phyloP scores from a whole-genome alignment of 2,329 filamentous ascomycete species.

The Corinectria fuckeliana region DNA sequence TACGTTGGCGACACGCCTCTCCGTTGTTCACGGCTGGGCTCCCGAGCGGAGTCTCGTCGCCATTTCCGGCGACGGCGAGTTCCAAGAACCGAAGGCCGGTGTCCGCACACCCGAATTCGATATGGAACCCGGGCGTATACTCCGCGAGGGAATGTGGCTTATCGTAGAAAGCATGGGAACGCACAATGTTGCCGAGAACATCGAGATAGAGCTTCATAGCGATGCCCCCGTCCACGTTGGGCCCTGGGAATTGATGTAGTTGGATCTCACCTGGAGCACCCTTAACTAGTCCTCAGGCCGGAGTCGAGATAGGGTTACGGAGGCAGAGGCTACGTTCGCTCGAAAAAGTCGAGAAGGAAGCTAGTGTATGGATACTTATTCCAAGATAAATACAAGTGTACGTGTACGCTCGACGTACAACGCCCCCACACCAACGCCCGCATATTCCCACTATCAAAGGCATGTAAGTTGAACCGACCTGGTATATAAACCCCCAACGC shows the following conservation, averaged over 20 bases:
- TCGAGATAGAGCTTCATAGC: conserved; percentile 61
- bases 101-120: conserved; percentile 78
- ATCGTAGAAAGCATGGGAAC: conserved; percentile 82
- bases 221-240: conserved; percentile 54
- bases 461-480: conserved; percentile 27
- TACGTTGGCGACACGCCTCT: conserved; percentile 69
- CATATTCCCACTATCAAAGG: conserved; percentile 19
- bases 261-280: not conserved
- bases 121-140: conserved; percentile 67
- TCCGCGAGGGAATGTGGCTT: conserved; percentile 72
- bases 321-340: not conserved
- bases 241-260: conserved; percentile 48
- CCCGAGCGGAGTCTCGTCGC: conserved; percentile 70
- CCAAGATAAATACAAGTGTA: conserved; percentile 6
- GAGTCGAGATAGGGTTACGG: not conserved
- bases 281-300: not conserved
- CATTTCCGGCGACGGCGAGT: conserved; percentile 74
- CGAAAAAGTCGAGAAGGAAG: not conserved
- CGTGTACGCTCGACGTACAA: conserved; percentile 12
- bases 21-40: conserved; percentile 75
- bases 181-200: conserved; percentile 47
- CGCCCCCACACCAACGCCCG: conserved; percentile 19
- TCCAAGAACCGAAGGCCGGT: conserved; percentile 70
- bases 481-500: conserved; percentile 38
- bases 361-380: not conserved